These are phyloP conservation scores for Coniochaeta prunicola DNA, from an alignment of 2,329 filamentous ascomycete species.

Conservation along the genomic window DNA sequence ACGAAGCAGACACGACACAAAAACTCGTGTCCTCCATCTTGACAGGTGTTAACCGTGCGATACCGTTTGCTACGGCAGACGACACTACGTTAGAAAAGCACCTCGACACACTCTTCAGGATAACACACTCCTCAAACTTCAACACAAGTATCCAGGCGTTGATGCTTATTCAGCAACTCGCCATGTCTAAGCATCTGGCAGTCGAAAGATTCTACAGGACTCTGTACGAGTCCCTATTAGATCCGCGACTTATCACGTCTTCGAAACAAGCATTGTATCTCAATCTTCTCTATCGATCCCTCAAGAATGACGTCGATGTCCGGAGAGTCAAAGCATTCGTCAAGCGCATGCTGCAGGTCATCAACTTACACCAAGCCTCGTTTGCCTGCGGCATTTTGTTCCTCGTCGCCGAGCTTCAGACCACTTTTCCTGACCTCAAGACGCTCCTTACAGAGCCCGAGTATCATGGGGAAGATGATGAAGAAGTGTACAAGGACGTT, in stretches of 20 bases:
- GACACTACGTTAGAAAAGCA: constrained; percentile 77
- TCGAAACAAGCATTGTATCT: constrained; percentile 95
- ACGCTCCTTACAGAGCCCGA: constrained; percentile 76
- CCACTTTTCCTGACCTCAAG: constrained; percentile 71
- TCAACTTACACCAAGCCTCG: constrained; percentile 82
- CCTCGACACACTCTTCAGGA: constrained; percentile 87
- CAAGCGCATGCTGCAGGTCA: constrained; percentile 83
- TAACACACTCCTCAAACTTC: constrained; percentile 97
- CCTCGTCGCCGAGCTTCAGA: constrained; percentile 73
- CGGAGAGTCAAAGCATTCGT: constrained; percentile 93
- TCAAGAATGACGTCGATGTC: constrained; percentile 85
- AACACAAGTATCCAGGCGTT: constrained; percentile 96
- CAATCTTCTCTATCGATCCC: constrained; percentile 79
- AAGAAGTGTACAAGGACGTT: constrained; percentile 45
- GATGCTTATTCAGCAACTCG: constrained; percentile 89
- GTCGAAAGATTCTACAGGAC: constrained; percentile 92
- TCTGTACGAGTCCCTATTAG: constrained; percentile 88
- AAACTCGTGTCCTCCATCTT: constrained; percentile 89
- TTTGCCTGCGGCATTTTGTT: constrained; percentile 94
- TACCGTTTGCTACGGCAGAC: constrained; percentile 82
- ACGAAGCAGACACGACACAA: constrained; percentile 68
- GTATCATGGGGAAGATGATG: constrained; percentile 63
- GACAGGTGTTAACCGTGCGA: constrained; percentile 91
- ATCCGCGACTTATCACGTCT: constrained; percentile 78
- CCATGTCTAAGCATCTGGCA: constrained; percentile 69